Evolutionary conservation across 768 basidiomycete species (phyloP), one percentile per base, ranked within the genome.

Genomic region (Mycena belliarum): DNA sequence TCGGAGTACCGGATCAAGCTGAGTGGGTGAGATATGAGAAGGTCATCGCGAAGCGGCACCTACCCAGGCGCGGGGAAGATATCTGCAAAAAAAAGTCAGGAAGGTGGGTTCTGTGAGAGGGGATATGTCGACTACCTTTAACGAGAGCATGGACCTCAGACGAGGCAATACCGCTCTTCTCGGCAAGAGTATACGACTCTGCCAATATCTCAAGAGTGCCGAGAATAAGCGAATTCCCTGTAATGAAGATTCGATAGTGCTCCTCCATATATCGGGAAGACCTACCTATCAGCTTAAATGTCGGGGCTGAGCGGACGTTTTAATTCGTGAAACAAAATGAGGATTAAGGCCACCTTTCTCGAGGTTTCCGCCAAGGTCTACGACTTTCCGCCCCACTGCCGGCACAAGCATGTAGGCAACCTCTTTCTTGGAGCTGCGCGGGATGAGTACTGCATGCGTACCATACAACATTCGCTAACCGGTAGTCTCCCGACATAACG

Each of bases 341-440:
- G 18, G 40, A 24, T 26, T 21, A 26, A 59, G 46, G 20, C 55
- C 29, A 82, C 89, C 92, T 73, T 91, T 88, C 74, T 94, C 91
- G 29, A 95, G 78, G 69, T 95, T 93, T 24, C 82, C 86, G 24
- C 94, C 94, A 12, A 96, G 79, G 69, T 95, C 94, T 21, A 87
- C 72, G 28, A 86, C 83, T 68, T 91, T 93, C 59, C 82, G 77
- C 20, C 86, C 94, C 44, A 93, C 80, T 6, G 87, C 82, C 15
- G 93, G 93, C 0, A 93, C 85, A 26, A 93, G 77, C n/a, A 89
- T 75, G 66, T 91, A 82, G 1, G 86, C 85, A 9, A 88, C 82
- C 66, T 89, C 83, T 67, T 91, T 89, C 79, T 94, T 95, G 41
- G 88, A 86, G 43, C 58, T 59, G 20, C 7, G 41, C 3, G 23